These are phyloP conservation scores for Candida multigemmis DNA, from an alignment of 805 yeast species.

Conservation along the genomic window DNA sequence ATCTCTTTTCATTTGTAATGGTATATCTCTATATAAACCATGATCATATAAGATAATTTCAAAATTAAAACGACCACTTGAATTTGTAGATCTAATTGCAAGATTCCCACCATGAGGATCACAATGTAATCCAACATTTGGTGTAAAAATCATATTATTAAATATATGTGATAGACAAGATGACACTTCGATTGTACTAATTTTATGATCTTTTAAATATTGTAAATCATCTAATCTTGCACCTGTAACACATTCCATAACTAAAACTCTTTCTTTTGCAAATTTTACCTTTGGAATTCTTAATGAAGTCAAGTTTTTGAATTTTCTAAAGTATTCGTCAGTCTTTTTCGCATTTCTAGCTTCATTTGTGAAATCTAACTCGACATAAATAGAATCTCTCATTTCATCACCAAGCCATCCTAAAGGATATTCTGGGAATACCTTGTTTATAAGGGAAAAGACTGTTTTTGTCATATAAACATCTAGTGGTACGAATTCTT, in stretches of 20 bases:
- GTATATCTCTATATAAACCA: conserved; percentile 83
- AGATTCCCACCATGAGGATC: conserved; percentile 98
- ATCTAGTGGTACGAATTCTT: conserved; percentile 86
- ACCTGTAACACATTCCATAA: conserved; percentile 85
- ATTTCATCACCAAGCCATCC: conserved; percentile 95
- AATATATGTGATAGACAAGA: conserved; percentile 83
- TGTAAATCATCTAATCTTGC: conserved; percentile 70
- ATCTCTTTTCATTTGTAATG: conserved; percentile 64
- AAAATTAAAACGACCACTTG: conserved; percentile 54
- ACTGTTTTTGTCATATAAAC: conserved; percentile 69
- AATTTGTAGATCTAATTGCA: conserved; percentile 50
- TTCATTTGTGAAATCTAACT: conserved; percentile 80
- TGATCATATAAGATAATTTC: conserved; percentile 92
- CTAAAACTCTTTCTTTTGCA: conserved; percentile 61
- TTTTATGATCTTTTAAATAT: conserved; percentile 52
- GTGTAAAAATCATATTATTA: conserved; percentile 92
- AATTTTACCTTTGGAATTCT: conserved; percentile 65
- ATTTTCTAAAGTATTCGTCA: conserved; percentile 51
- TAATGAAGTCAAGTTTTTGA: conserved; percentile 58
- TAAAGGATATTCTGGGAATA: conserved; percentile 90
- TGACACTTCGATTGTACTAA: conserved; percentile 72
- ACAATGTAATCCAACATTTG: conserved; percentile 87
- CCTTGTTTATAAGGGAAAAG: conserved; percentile 60
- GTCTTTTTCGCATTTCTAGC: conserved; percentile 76
- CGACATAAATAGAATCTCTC: conserved; percentile 80